Evolutionary conservation across 306 rosid genomes (phyloP), one percentile per base, ranked within the genome.

Genomic region (Trifolium dubium): DNA sequence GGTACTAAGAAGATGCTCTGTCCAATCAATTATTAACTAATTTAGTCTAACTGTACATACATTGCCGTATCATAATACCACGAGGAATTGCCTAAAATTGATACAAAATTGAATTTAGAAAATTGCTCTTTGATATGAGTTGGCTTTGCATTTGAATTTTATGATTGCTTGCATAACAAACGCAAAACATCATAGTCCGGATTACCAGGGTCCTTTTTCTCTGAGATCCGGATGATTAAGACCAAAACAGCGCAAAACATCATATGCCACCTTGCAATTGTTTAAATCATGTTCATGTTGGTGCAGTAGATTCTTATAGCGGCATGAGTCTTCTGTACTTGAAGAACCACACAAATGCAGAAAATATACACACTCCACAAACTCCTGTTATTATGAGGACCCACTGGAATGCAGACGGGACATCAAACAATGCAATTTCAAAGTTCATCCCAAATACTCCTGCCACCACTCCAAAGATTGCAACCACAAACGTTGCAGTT

Each of bases 371-470:
- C n/a, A 72, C n/a, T 56, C 98, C 98, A 66, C 80, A 75, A 43
- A 82, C 81, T 76, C 97, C 99, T 34, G 99, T 92, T 53, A 89
- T 83, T 61, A 80, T 4, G 68, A 94, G 92, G 59, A 95, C 99
- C 99, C 99, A 92, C 5, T 87, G 84, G 83, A 92, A 95, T 28
- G 99, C 99, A 18, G 40, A 68, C 8, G 92, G 86, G 28, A 75
- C 76, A n/a, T 86, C 43, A 68, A 92, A 90, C 65, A 92, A 73
- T 31, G 93, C 43, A 75, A 95, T 87, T 59, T 75, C 47, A 64
- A 95, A 95, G 77, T 95, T 95, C 99, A 95, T 95, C 64, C 99
- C 99, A 58, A 95, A 95, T 40, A 92, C 71, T 80, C 99, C 98
- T 3, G 99, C 99, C 41, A 95, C 99, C 78, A 92, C 98, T 28